A percentile compares a stretch with the other conserved stretches of the same genome.
phyloP scores from a whole-genome alignment of 2,329 filamentous ascomycete species.

The Grosmannia clavigera region DNA sequence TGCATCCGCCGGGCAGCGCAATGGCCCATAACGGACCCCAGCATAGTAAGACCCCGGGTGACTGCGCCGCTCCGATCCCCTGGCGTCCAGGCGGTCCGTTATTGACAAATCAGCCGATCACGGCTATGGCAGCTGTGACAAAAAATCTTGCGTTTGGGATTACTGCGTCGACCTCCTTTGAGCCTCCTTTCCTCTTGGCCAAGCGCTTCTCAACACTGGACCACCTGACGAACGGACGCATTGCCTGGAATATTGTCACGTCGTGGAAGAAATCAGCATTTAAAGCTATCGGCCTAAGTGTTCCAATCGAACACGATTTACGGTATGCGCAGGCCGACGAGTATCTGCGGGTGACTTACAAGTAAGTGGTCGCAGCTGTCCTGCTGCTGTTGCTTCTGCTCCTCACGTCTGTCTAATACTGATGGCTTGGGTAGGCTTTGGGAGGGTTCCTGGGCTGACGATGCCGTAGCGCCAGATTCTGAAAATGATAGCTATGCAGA shows the following conservation, averaged over 20 bases:
- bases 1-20: conserved; percentile 50
- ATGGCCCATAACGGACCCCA: conserved; percentile 53
- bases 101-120: conserved; percentile 3
- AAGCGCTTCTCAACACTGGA: conserved; percentile 11
- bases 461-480: conserved; percentile 5
- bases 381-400: no score
- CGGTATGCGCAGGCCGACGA: conserved; percentile 15
- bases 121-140: conserved; percentile 13
- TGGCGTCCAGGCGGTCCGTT: background rate
- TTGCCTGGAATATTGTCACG: conserved; percentile 15
- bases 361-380: background rate
- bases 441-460: conserved; percentile 12
- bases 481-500: conserved; percentile 3
- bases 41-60: conserved; percentile 26
- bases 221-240: conserved; percentile 10
- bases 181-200: conserved; percentile 9
- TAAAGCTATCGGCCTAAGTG: conserved; percentile 9
- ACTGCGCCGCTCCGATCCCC: background rate
- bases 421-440: background rate
- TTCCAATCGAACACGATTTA: conserved; percentile 11
- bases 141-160: conserved; percentile 11
- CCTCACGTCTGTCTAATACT: background rate
- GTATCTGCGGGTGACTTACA: conserved; percentile 12
- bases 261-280: conserved; percentile 11
- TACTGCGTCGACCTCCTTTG: conserved; percentile 8